A percentile compares a stretch with the other conserved stretches of the same genome.
Evolutionary conservation across 2,329 filamentous ascomycete genomes (phyloP).

Genomic region (Dactylellina haptotyla): DNA sequence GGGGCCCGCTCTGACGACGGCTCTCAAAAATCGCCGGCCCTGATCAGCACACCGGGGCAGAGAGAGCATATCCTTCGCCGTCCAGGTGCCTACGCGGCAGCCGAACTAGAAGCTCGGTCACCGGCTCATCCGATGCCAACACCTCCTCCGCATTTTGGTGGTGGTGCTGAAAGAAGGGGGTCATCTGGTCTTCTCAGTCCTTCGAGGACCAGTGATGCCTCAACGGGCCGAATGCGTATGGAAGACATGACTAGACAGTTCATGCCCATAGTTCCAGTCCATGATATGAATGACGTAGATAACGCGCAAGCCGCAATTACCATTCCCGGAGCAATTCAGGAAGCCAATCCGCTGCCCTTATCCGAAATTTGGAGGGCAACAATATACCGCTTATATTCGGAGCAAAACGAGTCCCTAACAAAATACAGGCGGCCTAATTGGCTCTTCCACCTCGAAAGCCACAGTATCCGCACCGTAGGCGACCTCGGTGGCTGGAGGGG

Average conservation of each 20-base stretch:
- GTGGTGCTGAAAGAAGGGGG: not conserved
- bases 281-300: not conserved
- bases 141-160: not conserved
- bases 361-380: constrained; percentile 50
- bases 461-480: constrained; percentile 14
- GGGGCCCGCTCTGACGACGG: constrained; percentile 18
- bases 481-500: constrained; percentile 45
- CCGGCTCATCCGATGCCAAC: not conserved
- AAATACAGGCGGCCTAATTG: constrained; percentile 48
- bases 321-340: not conserved
- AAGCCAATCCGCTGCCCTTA: constrained; percentile 22
- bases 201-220: constrained; percentile 1
- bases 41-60: not conserved
- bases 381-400: constrained; percentile 33
- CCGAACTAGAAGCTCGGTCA: not conserved
- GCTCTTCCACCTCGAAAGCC: constrained; percentile 37
- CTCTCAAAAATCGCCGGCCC: not conserved
- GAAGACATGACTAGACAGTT: constrained; percentile 4
- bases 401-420: constrained; percentile 44
- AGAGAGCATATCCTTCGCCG: not conserved
- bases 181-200: constrained; percentile 8
- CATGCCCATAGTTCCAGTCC: not conserved
- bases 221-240: not conserved
- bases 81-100: not conserved
- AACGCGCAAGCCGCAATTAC: not conserved